Evolutionary conservation across 371 early-diverging fungal species (phyloP).

Genomic region (Mucor piriformis): DNA sequence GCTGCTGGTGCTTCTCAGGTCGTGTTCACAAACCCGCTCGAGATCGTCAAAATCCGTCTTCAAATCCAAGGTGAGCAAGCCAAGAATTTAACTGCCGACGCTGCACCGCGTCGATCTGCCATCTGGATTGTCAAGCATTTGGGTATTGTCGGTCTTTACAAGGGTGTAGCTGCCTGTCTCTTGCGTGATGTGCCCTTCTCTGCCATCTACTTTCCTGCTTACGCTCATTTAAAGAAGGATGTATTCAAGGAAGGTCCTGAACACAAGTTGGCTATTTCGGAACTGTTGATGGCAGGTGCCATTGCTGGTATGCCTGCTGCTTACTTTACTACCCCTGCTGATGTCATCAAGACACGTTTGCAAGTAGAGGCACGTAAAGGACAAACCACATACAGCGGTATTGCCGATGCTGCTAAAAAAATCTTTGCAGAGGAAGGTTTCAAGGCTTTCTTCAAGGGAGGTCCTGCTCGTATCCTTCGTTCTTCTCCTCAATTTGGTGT

Average conservation of each 20-base stretch:
- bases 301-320: slow-evolving; percentile 98
- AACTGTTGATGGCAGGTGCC: slow-evolving; percentile 90
- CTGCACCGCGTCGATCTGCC: slow-evolving; percentile 74
- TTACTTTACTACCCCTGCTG: slow-evolving; percentile 96
- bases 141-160: slow-evolving; percentile 94
- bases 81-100: slow-evolving; percentile 44
- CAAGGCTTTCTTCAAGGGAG: slow-evolving; percentile 96
- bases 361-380: slow-evolving; percentile 93
- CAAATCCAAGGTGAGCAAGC: slow-evolving; percentile 86
- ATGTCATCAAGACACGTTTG: slow-evolving; percentile 97
- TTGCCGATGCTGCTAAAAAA: slow-evolving; percentile 84
- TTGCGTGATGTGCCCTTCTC: slow-evolving; percentile 97
- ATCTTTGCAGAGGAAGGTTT: slow-evolving; percentile 93
- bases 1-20: slow-evolving; percentile 94
- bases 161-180: slow-evolving; percentile 92
- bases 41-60: slow-evolving; percentile 98
- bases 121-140: slow-evolving; percentile 89
- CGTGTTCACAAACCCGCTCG: slow-evolving; percentile 93
- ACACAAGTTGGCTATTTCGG: slow-evolving; percentile 73
- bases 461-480: slow-evolving; percentile 80
- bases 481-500: slow-evolving; percentile 97
- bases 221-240: slow-evolving; percentile 90
- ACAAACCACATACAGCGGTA: slow-evolving; percentile 86
- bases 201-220: slow-evolving; percentile 95
- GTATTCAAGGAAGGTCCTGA: slow-evolving; percentile 82